Evolutionary conservation across 2,329 filamentous ascomycete genomes (phyloP), one percentile per base, ranked within the genome.

Genomic region (Ophiostoma sp.): DNA sequence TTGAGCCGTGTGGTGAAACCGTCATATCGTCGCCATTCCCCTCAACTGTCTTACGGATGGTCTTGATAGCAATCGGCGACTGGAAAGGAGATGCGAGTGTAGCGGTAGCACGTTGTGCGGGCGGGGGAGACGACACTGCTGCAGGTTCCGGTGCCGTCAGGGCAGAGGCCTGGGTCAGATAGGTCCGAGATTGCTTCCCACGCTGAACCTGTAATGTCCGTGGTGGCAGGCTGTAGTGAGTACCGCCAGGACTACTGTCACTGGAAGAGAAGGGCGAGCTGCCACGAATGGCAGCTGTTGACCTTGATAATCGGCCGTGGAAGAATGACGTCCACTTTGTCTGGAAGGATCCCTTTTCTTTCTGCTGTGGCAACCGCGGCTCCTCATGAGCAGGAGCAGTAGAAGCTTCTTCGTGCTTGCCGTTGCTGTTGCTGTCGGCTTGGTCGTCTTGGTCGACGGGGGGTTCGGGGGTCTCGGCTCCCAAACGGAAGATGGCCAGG

Each of bases 251-350:
- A 64, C 79, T 80, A 73, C 76, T 78, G 39, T 84, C 82, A 31
- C 73, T 76, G 1, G 77, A 74, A 36, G 77, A 74, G 33, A 79
- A 75, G 8, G 79, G 77, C 0, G 78, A 75, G 39, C 77, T 77
- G 22, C 78, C 78, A 28, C 81, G 79, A 22, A 76, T 75, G 19
- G 76, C 74, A 25, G 78, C 76, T 12, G 77, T 71, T 7, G 79
- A 73, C 59, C 77, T 78, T 19, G 78, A 78, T 55, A 83, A 80
- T 63, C 79, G 83, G 9, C 82, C 80, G 77, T 90, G 88, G 77
- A 89, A 89, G 77, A 88, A 89, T 0, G 88, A 90, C n/a, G 82
- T 82, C 88, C 88, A 89, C 63, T 77, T 80, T 25, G 78, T 77
- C 5, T 76, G 75, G 19, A 78, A 76, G 15, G 73, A 72, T 17